Conservation (phyloP, 345 rosid genomes). For the Turritis glabra region DNA sequence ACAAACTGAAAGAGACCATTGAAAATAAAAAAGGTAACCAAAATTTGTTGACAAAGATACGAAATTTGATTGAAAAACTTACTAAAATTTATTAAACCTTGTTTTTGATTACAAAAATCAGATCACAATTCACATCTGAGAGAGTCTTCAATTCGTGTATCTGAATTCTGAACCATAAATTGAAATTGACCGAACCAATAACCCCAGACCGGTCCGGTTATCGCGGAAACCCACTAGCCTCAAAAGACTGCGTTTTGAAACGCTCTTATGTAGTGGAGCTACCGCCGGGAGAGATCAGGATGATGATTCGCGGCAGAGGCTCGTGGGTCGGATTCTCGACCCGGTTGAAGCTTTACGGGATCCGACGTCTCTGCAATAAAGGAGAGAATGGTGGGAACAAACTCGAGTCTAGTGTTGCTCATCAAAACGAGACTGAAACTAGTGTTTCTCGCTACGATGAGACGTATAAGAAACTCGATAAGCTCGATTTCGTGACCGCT, state of each 20-base stretch:
- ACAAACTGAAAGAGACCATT: slow-evolving; percentile 31
- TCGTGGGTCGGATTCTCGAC: slow-evolving; percentile 38
- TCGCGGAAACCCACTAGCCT: not conserved
- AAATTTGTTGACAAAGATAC: slow-evolving; percentile 13
- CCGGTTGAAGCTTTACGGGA: slow-evolving; percentile 25
- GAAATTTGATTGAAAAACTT: not conserved
- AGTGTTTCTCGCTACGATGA: slow-evolving; percentile 53
- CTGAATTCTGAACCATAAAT: not conserved
- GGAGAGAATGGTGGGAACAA: slow-evolving; percentile 32
- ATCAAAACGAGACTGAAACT: slow-evolving; percentile 49
- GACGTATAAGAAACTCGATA: slow-evolving; percentile 62
- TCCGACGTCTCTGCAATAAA: slow-evolving; percentile 38
- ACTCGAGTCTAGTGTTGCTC: slow-evolving; percentile 45
- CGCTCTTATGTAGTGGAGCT: slow-evolving; percentile 4
- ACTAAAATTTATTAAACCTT: not conserved
- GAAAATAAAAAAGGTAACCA: slow-evolving; percentile 5
- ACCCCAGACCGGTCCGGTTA: not conserved
- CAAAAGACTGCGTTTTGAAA: slow-evolving; percentile 27
- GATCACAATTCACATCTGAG: too few relatives aligned
- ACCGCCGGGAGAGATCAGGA: slow-evolving; percentile 35
- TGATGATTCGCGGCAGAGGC: slow-evolving; percentile 55
- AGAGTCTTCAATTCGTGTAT: not conserved
- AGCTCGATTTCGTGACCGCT: slow-evolving; percentile 77
- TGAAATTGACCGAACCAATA: not conserved
- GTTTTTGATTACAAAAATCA: too few relatives aligned